Percentiles rank a stretch among this genome's conserved stretches.
Evolutionary conservation across 202 grass and related monocot genomes (phyloP).

Genomic region (Musa balbisiana): DNA sequence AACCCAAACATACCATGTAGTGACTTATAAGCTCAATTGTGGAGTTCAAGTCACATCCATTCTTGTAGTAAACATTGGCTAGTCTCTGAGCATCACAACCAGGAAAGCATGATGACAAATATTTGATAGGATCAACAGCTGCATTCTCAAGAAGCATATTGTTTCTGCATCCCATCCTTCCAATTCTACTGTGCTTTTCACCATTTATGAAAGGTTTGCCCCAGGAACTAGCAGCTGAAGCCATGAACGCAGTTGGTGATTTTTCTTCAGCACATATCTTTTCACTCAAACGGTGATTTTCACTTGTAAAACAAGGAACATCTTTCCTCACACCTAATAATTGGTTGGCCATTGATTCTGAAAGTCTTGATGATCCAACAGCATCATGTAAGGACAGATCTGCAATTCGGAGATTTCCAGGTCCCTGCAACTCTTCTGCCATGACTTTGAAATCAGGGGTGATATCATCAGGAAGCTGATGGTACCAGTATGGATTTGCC

Average conservation of each 20-base stretch:
- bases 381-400: slow-evolving; percentile 60
- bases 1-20: slow-evolving; percentile 46
- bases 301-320: slow-evolving; percentile 37
- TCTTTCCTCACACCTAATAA: slow-evolving; percentile 34
- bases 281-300: slow-evolving; percentile 19
- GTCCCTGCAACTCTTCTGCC: slow-evolving; percentile 42
- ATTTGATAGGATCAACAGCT: slow-evolving; percentile 33
- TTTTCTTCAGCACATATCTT: slow-evolving; percentile 39
- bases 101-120: slow-evolving; percentile 44
- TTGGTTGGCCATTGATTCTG: slow-evolving; percentile 45
- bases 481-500: slow-evolving; percentile 65
- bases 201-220: slow-evolving; percentile 46
- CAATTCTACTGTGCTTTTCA: slow-evolving; percentile 45
- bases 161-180: slow-evolving; percentile 46
- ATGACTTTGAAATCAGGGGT: slow-evolving; percentile 78
- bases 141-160: slow-evolving; percentile 31
- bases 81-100: slow-evolving; percentile 42
- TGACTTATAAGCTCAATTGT: slow-evolving; percentile 65
- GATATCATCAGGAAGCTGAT: slow-evolving; percentile 88
- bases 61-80: slow-evolving; percentile 56
- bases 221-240: slow-evolving; percentile 56
- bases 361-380: slow-evolving; percentile 30
- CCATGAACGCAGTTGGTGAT: slow-evolving; percentile 29
- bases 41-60: slow-evolving; percentile 46
- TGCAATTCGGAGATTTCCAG: slow-evolving; percentile 49